phyloP scores from a whole-genome alignment of 345 rosid genomes.

The Tarenaya hassleriana region DNA sequence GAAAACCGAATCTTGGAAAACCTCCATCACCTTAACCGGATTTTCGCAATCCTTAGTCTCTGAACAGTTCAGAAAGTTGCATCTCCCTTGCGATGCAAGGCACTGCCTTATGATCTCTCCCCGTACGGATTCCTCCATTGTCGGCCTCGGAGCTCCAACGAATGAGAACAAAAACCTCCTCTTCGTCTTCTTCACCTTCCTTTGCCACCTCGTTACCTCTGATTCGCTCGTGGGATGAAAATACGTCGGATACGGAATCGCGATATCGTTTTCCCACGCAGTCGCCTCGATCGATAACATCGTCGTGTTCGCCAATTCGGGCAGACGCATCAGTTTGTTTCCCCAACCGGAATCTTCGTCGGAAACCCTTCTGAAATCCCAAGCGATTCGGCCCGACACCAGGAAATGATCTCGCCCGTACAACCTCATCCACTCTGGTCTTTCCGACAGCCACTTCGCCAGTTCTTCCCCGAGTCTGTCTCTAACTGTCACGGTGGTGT shows the following conservation, averaged over 20 bases:
- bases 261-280: slow-evolving; percentile 27
- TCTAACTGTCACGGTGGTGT: slow-evolving; percentile 25
- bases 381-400: slow-evolving; percentile 35
- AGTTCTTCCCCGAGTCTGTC: slow-evolving; percentile 29
- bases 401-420: slow-evolving; percentile 44
- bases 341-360: slow-evolving; percentile 35
- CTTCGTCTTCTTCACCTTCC: slow-evolving; percentile 21
- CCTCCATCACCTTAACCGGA: slow-evolving; percentile 40
- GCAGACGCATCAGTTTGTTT: slow-evolving; percentile 34
- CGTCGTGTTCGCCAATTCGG: slow-evolving; percentile 31
- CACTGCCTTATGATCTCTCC: slow-evolving; percentile 41
- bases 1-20: slow-evolving; percentile 35
- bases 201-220: slow-evolving; percentile 37
- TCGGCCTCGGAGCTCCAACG: slow-evolving; percentile 36
- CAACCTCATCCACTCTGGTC: slow-evolving; percentile 38
- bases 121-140: slow-evolving; percentile 28
- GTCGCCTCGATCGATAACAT: slow-evolving; percentile 41
- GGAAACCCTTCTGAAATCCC: slow-evolving; percentile 31
- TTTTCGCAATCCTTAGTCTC: slow-evolving; percentile 26
- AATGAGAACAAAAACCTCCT: slow-evolving; percentile 33
- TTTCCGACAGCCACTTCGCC: slow-evolving; percentile 30
- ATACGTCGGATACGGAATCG: slow-evolving; percentile 42
- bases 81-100: slow-evolving; percentile 23
- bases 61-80: slow-evolving; percentile 37
- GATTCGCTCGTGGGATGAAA: slow-evolving; percentile 35